phyloP scores from a whole-genome alignment of 306 rosid genomes.

The Quercus ilex region DNA sequence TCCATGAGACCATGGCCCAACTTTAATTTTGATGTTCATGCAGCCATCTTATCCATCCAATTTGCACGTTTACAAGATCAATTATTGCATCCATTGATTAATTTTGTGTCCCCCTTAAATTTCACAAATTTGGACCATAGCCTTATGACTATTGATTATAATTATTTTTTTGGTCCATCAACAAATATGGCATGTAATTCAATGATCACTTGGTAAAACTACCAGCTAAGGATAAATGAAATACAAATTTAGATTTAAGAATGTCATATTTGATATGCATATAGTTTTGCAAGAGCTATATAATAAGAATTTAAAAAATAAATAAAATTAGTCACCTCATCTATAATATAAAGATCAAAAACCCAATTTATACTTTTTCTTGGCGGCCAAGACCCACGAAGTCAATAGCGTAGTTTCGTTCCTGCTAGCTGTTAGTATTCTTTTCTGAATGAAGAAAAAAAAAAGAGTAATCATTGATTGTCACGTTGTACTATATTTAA shows the following conservation, averaged over 20 bases:
- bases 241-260: no score
- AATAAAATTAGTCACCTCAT: no score
- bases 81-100: not conserved
- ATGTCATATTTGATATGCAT: no score
- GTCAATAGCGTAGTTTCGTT: no score
- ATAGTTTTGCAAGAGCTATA: no score
- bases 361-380: no score
- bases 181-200: not conserved
- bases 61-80: not conserved
- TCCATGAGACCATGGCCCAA: not conserved
- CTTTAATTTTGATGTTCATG: not conserved
- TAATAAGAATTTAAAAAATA: no score
- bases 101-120: not conserved
- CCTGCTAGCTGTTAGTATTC: no score
- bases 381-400: no score
- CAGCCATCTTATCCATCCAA: not conserved
- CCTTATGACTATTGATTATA: not conserved
- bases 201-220: not conserved
- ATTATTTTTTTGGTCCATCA: not conserved
- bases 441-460: no score
- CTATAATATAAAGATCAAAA: no score
- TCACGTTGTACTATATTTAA: conserved; percentile 7
- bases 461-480: conserved; percentile 16
- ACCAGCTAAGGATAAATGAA: no score
- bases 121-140: not conserved